Conservation (phyloP, 2,329 filamentous ascomycete species). For the Penicillium freii region DNA sequence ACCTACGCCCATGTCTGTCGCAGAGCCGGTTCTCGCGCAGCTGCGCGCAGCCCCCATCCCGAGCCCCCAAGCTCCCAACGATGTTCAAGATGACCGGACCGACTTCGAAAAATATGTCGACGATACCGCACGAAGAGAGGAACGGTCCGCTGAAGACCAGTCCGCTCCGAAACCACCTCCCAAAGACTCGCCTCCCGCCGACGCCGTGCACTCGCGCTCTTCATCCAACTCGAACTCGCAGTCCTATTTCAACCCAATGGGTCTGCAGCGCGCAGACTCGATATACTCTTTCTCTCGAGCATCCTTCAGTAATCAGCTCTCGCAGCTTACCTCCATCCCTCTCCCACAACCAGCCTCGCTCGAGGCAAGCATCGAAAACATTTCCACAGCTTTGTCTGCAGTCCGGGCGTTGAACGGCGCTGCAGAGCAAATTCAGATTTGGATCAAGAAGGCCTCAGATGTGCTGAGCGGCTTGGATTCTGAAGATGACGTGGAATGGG, state of each 20-base stretch:
- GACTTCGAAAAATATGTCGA: constrained; percentile 46
- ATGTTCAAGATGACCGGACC: constrained; percentile 29
- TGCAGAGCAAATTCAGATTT: constrained; percentile 86
- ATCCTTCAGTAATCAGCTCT: constrained; percentile 90
- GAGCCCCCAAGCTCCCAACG: constrained; percentile 10
- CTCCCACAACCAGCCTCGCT: constrained; percentile 82
- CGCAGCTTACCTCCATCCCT: constrained; percentile 85
- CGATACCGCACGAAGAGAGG: constrained; percentile 35
- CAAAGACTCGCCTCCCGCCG: constrained; percentile 33
- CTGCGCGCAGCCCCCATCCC: constrained; percentile 18
- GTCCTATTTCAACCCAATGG: constrained; percentile 46
- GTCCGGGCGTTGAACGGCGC: constrained; percentile 79
- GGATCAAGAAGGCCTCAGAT: constrained; percentile 89
- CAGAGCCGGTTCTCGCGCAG: constrained; percentile 26
- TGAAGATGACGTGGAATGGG: constrained; percentile 98
- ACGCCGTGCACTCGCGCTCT: constrained; percentile 19
- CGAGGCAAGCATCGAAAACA: constrained; percentile 77
- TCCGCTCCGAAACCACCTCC: constrained; percentile 35
- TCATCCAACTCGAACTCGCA: constrained; percentile 37
- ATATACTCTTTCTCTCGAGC: constrained; percentile 91
- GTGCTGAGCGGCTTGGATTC: constrained; percentile 86
- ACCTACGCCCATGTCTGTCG: constrained; percentile 31
- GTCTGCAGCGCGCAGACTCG: constrained; percentile 68
- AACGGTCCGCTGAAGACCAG: constrained; percentile 22
- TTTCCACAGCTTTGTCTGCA: constrained; percentile 80